A percentile compares a stretch with the other conserved stretches of the same genome.
Conservation (phyloP, 2,329 filamentous ascomycete species). For the Aspergillus calidoustus region DNA sequence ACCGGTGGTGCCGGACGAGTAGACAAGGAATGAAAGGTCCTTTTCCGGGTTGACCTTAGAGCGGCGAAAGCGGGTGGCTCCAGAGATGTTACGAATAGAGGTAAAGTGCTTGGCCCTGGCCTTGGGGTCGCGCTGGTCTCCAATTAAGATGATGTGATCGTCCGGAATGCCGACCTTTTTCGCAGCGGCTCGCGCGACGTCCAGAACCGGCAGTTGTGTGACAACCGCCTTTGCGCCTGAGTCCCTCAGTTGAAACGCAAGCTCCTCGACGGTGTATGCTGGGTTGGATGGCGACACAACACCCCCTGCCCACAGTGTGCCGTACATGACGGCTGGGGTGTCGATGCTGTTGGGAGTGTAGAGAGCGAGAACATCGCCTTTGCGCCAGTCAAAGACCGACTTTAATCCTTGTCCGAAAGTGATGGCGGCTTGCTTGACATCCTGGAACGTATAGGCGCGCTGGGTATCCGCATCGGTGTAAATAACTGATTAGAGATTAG, state of each 20-base stretch:
- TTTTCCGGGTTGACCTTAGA: slow-evolving; percentile 68
- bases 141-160: slow-evolving; percentile 76
- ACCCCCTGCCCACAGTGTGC: slow-evolving; percentile 81
- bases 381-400: slow-evolving; percentile 75
- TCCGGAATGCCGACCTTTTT: slow-evolving; percentile 70
- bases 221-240: slow-evolving; percentile 74
- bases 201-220: slow-evolving; percentile 71
- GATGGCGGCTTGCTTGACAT: slow-evolving; percentile 67
- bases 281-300: slow-evolving; percentile 86
- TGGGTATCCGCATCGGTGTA: slow-evolving; percentile 75
- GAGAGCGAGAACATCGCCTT: slow-evolving; percentile 79
- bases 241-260: slow-evolving; percentile 82
- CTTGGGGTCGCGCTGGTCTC: slow-evolving; percentile 61
- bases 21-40: slow-evolving; percentile 83
- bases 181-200: slow-evolving; percentile 70
- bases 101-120: slow-evolving; percentile 72
- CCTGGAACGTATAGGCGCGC: slow-evolving; percentile 70
- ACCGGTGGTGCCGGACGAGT: slow-evolving; percentile 88
- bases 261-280: slow-evolving; percentile 80
- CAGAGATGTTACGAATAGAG: slow-evolving; percentile 67
- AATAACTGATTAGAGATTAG: slow-evolving; percentile 62
- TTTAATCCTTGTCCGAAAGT: slow-evolving; percentile 82
- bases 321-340: slow-evolving; percentile 76
- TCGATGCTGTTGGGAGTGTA: slow-evolving; percentile 89
- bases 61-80: slow-evolving; percentile 62